Evolutionary conservation across 108 stramenopile genomes (phyloP).

Genomic region (Schizochytrium sp.): DNA sequence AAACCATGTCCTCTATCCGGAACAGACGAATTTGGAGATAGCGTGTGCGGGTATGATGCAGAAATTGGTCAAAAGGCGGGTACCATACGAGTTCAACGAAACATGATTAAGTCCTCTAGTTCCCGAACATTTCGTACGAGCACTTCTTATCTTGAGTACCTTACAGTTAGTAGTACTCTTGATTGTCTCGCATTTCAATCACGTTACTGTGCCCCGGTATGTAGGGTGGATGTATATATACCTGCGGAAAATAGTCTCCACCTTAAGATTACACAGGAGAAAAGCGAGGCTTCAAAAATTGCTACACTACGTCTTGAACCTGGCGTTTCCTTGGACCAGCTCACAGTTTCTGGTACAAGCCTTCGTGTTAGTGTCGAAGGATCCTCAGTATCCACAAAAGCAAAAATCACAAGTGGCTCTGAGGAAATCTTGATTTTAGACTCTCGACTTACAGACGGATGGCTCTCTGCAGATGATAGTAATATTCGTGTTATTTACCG

Average conservation of each 20-base stretch:
- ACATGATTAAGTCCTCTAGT: neutral
- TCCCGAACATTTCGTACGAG: neutral
- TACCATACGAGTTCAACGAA: slow-evolving; percentile 1
- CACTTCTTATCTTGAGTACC: slow-evolving; percentile 21
- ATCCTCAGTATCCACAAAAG: neutral
- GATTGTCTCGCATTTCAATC: neutral
- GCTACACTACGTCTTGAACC: neutral
- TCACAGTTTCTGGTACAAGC: neutral
- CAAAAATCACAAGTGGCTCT: neutral
- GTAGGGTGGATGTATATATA: neutral
- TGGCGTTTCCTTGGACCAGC: neutral
- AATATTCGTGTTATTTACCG: slow-evolving; percentile 27
- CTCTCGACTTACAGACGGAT: neutral
- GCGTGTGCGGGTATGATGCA: neutral
- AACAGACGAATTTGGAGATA: neutral
- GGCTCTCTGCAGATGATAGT: neutral
- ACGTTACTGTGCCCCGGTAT: slow-evolving; percentile 20
- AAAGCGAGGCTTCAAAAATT: neutral
- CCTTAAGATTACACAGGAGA: slow-evolving; percentile 32
- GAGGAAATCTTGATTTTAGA: neutral
- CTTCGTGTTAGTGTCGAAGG: neutral
- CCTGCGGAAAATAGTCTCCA: neutral
- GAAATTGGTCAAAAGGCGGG: neutral
- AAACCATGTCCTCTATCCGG: neutral
- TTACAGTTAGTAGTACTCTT: neutral